Percentiles rank a stretch among this genome's conserved stretches.
phyloP scores from a whole-genome alignment of 306 rosid genomes.

The Acmispon strigosus region DNA sequence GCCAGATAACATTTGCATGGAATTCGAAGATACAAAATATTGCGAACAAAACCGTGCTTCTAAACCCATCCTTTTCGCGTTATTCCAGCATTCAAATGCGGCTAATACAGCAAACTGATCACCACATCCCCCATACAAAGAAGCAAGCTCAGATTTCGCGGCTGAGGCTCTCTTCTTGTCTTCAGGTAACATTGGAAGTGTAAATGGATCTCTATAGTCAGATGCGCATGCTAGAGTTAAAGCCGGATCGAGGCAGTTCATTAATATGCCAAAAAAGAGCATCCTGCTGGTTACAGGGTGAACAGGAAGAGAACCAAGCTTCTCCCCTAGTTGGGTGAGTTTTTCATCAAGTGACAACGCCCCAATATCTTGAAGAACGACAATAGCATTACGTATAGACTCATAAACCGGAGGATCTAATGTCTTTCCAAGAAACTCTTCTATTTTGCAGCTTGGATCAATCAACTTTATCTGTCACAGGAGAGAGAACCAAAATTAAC shows the following conservation, averaged over 20 bases:
- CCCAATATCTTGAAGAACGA: constrained; percentile 86
- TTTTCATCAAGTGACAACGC: constrained; percentile 69
- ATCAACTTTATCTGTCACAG: constrained; percentile 72
- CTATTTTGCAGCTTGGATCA: constrained; percentile 68
- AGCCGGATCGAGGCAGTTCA: constrained; percentile 97
- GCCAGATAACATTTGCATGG: constrained; percentile 66
- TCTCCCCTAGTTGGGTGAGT: constrained; percentile 82
- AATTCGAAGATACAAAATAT: constrained; percentile 48
- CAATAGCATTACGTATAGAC: constrained; percentile 66
- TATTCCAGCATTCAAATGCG: constrained; percentile 80
- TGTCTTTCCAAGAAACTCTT: constrained; percentile 65
- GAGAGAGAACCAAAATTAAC: not conserved
- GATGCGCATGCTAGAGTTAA: constrained; percentile 88
- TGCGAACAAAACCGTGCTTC: constrained; percentile 53
- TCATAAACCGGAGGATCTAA: constrained; percentile 85
- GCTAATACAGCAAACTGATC: constrained; percentile 86
- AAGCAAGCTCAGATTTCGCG: constrained; percentile 63
- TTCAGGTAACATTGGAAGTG: constrained; percentile 60
- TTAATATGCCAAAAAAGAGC: constrained; percentile 80
- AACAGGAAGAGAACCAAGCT: constrained; percentile 86
- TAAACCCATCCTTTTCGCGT: constrained; percentile 52
- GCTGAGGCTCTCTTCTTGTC: constrained; percentile 56
- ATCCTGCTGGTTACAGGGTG: constrained; percentile 88
- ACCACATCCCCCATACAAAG: constrained; percentile 70
- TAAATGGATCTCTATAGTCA: constrained; percentile 80